Base-by-base conservation (phyloP, 805 yeast species). In the Sugiyamaella mastotermitis region DNA sequence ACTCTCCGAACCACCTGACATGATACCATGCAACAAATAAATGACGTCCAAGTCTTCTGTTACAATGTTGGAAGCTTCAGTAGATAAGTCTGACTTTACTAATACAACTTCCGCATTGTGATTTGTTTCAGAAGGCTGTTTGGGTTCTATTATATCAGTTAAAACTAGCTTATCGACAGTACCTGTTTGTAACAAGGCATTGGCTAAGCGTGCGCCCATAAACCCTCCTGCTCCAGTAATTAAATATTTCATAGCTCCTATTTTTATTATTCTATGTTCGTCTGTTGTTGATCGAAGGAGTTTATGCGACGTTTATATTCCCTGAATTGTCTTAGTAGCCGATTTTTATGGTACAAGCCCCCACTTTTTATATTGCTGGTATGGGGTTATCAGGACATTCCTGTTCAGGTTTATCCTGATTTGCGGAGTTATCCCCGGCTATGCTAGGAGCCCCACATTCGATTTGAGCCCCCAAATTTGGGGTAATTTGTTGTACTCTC, bases 151-250 rank as follows among this genome's bases (percentile, higher is more conserved):
- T 14, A 50, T 43, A 30, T 50, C 53, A n/a, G 46, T 46, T 26
- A 49, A 47, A 7, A 41, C 35, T 15, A 50, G 38, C 30, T 34
- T 32, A 5, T 40, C 14, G 21, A 35, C 21, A 7, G 35, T 37
- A 27, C 36, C 30, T 13, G 37, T 32, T 13, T 40, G 30, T 29
- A 45, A 37, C 31, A 49, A 35, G 11, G 48, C 47, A n/a, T 36
- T 32, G 10, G 50, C 53, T 11, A 50, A 38, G 13, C 48, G 38
- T 32, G 46, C 48, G 38, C 55, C 55, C 15, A 50, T 24, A 35
- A 49, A 50, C 16, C 55, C 55, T 9, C 49, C 52, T 4, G 46
- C 55, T 13, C 55, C 55, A 19, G 55, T 50, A 29, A 50, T 46
- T 17, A 50, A 39, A 18, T 45, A 20, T 25, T 39, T 37, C 51